These are phyloP conservation scores for Pseudonitzschia pungens DNA, from an alignment of 108 stramenopile genomes.

Conservation along the genomic window DNA sequence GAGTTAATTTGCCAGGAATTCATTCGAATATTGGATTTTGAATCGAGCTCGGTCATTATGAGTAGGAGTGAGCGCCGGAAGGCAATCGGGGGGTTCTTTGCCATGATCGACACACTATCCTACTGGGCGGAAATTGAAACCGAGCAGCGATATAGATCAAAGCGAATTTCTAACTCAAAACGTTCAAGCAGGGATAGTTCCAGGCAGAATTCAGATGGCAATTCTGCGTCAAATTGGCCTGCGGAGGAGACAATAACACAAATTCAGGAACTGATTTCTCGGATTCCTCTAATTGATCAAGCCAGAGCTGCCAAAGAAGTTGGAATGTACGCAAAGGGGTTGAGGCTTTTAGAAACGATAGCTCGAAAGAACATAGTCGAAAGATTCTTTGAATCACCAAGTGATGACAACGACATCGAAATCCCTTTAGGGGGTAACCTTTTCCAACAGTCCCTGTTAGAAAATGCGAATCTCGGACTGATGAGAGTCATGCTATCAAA, in stretches of 20 bases:
- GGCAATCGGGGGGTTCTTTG: slow-evolving; percentile 66
- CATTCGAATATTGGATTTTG: slow-evolving; percentile 45
- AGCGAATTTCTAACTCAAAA: slow-evolving; percentile 11
- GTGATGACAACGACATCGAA: slow-evolving; percentile 11
- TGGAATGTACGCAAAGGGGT: slow-evolving; percentile 81
- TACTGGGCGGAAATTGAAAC: slow-evolving; percentile 71
- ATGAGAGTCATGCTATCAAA: slow-evolving; percentile 57
- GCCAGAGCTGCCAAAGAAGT: slow-evolving; percentile 69
- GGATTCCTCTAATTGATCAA: slow-evolving; percentile 51
- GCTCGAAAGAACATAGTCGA: slow-evolving; percentile 42
- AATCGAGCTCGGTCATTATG: slow-evolving; percentile 16
- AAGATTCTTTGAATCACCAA: slow-evolving; percentile 32
- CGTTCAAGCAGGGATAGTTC: slow-evolving; percentile 9
- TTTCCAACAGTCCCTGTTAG: neutral
- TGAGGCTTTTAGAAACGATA: slow-evolving; percentile 72
- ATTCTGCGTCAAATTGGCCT: slow-evolving; percentile 46
- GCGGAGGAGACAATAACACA: slow-evolving; percentile 49
- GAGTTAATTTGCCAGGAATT: slow-evolving; percentile 59
- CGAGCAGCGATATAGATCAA: slow-evolving; percentile 37
- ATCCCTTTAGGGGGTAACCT: neutral
- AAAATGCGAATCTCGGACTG: slow-evolving; percentile 9
- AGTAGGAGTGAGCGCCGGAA: slow-evolving; percentile 54
- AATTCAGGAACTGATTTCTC: slow-evolving; percentile 58
- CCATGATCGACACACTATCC: slow-evolving; percentile 60
- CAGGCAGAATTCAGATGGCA: neutral